A percentile compares a stretch with the other conserved stretches of the same genome.
Conservation (phyloP, 2,329 filamentous ascomycete species). For the Conoideocrella luteorostrata region DNA sequence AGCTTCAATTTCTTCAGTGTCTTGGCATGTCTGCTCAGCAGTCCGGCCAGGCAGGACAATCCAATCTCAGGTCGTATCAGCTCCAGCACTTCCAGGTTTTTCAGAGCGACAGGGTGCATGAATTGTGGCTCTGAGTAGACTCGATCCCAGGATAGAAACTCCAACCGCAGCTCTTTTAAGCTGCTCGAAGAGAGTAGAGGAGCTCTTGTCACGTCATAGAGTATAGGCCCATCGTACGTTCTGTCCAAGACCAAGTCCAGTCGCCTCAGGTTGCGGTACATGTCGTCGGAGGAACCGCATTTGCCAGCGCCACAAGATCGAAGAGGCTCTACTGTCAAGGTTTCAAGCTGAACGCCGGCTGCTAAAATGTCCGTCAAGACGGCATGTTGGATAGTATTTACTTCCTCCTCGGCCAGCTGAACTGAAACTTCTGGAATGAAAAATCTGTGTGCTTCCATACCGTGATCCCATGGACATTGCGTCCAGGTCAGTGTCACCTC, state of each 20-base stretch:
- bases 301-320: no score
- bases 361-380: slow-evolving; percentile 13
- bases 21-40: background rate
- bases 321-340: background rate
- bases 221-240: background rate
- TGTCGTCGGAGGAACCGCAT: no score
- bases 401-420: slow-evolving; percentile 10
- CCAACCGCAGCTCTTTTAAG: slow-evolving; percentile 10
- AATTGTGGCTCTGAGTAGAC: background rate
- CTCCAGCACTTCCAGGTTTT: background rate
- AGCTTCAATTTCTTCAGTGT: slow-evolving; percentile 1
- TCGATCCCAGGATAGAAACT: slow-evolving; percentile 7
- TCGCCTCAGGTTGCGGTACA: background rate
- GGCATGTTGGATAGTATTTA: slow-evolving; percentile 14
- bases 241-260: background rate
- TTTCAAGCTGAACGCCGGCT: slow-evolving; percentile 12
- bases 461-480: slow-evolving; percentile 15
- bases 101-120: background rate
- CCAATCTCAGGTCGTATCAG: background rate
- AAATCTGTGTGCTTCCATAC: background rate
- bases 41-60: background rate
- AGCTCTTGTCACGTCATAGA: background rate
- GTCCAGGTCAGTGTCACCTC: slow-evolving; percentile 18
- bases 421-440: slow-evolving; percentile 15
- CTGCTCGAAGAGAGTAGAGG: background rate